Base-by-base conservation (phyloP, 441 rosid species). In the Croton laevigatus region DNA sequence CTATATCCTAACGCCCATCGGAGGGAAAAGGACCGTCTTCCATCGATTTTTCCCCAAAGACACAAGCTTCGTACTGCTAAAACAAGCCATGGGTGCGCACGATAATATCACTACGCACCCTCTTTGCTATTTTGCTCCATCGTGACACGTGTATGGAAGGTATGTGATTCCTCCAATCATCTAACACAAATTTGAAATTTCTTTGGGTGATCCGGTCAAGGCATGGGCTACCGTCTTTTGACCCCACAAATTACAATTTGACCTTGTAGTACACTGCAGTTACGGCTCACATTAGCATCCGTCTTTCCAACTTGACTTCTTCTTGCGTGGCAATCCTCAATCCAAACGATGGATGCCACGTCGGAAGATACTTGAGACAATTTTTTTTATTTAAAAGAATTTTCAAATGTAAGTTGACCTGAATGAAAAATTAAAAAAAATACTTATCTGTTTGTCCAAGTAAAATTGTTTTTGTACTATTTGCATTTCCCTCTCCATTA, bases 101-200 rank as follows among this genome's bases (percentile, higher is more conserved):
- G 69, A 14, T 44, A 68, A 12, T 44, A 23, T n/a, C 36, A 3
- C 23, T 71, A 57, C 59, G 52, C 70, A 45, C 66, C 58, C 59
- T 22, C 53, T 16, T 19, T 4, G 13, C 4, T 17, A 4, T 11
- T 20, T 0, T 23, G 17, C 23, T 3, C 12, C 55, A 54, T n/a
- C 58, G 6, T n/a, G 73, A 62, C 68, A 73, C 71, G 65, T 77
- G 74, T 45, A 44, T 23, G 59, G 36, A n/a, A 68, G 71, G 73
- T 46, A 11, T 10, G 61, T 37, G 4, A 12, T 10, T 11, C 13
- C 3, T n/a, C 34, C 9, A 14, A 37, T 37, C 65, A 60, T 37
- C 27, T 13, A 12, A 12, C 16, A 0, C 9, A n/a, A n/a, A n/a
- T n/a, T n/a, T n/a, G n/a, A 22, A 53, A 1, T 19, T 9, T 3